phyloP scores from a whole-genome alignment of 1,284 basidiomycete species.

The Marasmius fiardii region DNA sequence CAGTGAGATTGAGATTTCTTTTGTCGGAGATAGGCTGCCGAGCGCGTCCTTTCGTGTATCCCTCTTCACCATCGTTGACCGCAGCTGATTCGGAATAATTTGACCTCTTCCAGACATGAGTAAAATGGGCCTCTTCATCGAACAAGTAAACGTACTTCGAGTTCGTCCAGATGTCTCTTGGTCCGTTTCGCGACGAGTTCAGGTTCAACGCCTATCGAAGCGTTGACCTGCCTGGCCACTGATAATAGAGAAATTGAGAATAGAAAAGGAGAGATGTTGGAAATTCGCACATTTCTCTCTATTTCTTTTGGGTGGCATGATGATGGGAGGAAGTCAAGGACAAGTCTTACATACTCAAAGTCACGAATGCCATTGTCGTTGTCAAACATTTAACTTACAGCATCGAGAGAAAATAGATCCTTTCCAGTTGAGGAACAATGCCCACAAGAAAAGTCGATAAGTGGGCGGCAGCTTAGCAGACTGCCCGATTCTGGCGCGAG shows the following conservation, averaged over 20 bases:
- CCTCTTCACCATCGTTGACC: constrained; percentile 42
- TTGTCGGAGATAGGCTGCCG: constrained; percentile 75
- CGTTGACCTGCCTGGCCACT: constrained; percentile 39
- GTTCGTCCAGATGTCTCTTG: constrained; percentile 74
- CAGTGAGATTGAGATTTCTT: constrained; percentile 43
- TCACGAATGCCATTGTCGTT: no score
- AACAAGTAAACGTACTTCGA: constrained; percentile 51
- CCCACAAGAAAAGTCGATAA: no score
- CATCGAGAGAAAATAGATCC: no score
- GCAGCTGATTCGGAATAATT: constrained; percentile 69
- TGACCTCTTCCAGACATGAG: constrained; percentile 42
- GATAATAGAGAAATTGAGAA: constrained; percentile 17
- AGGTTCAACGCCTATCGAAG: constrained; percentile 48
- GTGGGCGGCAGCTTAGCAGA: neutral
- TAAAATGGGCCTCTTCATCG: neutral
- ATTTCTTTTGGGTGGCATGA: constrained; percentile 43
- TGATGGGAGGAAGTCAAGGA: neutral
- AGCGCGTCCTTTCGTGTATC: constrained; percentile 59
- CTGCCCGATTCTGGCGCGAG: no score
- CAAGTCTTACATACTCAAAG: no score
- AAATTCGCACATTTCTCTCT: constrained; percentile 39
- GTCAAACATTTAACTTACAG: no score
- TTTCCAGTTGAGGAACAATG: no score
- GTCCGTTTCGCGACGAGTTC: constrained; percentile 73
- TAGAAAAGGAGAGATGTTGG: constrained; percentile 12